Conservation (phyloP, 345 rosid species). For the Excoecaria agallocha region DNA sequence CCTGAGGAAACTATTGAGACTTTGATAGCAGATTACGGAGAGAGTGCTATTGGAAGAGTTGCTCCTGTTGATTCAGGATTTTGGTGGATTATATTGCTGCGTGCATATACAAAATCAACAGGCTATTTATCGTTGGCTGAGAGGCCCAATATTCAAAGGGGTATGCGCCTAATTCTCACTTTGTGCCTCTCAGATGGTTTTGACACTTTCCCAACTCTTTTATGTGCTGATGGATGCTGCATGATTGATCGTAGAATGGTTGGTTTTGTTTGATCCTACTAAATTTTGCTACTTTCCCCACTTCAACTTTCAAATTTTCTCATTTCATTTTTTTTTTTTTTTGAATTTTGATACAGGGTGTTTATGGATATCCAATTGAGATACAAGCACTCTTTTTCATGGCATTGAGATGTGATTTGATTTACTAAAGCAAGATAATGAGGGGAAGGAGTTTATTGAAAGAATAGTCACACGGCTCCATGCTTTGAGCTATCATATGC, state of each 20-base stretch:
- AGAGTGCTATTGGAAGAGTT: constrained; percentile 23
- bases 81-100: constrained; percentile 27
- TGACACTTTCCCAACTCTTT: constrained; percentile 22
- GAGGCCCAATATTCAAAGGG: constrained; percentile 19
- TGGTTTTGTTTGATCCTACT: background rate
- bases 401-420: constrained; percentile 18
- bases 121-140: constrained; percentile 22
- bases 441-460: constrained; percentile 21
- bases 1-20: constrained; percentile 19
- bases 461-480: constrained; percentile 10
- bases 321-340: background rate
- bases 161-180: constrained; percentile 18
- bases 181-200: constrained; percentile 22
- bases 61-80: constrained; percentile 26
- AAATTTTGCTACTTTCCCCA: background rate
- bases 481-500: constrained; percentile 24
- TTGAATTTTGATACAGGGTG: background rate
- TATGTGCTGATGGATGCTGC: constrained; percentile 18
- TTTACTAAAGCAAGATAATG: constrained; percentile 19
- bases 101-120: constrained; percentile 23
- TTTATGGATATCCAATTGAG: constrained; percentile 25
- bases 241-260: constrained; percentile 24
- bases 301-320: background rate
- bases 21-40: constrained; percentile 18
- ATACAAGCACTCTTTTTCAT: constrained; percentile 21